Conservation (phyloP, 2,329 filamentous ascomycete species). For the Colletotrichum phormii region DNA sequence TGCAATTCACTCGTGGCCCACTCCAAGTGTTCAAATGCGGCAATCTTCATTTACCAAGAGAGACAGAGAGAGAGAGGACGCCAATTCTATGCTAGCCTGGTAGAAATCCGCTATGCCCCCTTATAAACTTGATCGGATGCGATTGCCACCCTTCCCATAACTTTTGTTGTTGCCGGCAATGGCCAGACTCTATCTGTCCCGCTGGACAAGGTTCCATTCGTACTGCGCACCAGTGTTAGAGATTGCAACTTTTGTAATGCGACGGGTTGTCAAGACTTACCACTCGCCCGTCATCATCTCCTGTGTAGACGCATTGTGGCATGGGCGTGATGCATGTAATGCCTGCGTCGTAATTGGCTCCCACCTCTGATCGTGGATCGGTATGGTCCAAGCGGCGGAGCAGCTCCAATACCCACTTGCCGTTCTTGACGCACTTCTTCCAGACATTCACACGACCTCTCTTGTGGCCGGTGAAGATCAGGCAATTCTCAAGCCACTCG, state of each 20-base stretch:
- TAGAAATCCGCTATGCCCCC: slow-evolving; percentile 34
- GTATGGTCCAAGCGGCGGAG: slow-evolving; percentile 86
- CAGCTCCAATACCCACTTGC: slow-evolving; percentile 80
- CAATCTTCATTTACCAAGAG: slow-evolving; percentile 5
- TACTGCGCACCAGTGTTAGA: slow-evolving; percentile 56
- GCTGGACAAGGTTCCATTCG: slow-evolving; percentile 71
- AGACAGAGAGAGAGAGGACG: slow-evolving; percentile 8
- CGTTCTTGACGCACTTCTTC: slow-evolving; percentile 67
- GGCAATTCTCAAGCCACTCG: slow-evolving; percentile 88
- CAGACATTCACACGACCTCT: slow-evolving; percentile 86
- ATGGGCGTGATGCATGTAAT: slow-evolving; percentile 90
- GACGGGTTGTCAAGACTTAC: slow-evolving; percentile 56
- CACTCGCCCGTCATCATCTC: slow-evolving; percentile 92
- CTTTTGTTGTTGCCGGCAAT: slow-evolving; percentile 26
- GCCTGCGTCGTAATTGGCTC: slow-evolving; percentile 69
- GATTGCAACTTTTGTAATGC: rapidly evolving
- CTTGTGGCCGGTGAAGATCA: slow-evolving; percentile 90
- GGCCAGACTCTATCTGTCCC: slow-evolving; percentile 62
- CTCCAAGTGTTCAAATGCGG: neutral
- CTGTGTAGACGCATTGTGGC: slow-evolving; percentile 88
- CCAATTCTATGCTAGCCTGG: slow-evolving; percentile 30
- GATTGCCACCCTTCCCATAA: neutral
- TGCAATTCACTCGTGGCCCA: slow-evolving; percentile 10
- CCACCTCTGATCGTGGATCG: slow-evolving; percentile 74
- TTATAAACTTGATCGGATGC: slow-evolving; percentile 25